Evolutionary conservation across 2,329 filamentous ascomycete species (phyloP).

Genomic region (Clarireedia homoeocarpa): DNA sequence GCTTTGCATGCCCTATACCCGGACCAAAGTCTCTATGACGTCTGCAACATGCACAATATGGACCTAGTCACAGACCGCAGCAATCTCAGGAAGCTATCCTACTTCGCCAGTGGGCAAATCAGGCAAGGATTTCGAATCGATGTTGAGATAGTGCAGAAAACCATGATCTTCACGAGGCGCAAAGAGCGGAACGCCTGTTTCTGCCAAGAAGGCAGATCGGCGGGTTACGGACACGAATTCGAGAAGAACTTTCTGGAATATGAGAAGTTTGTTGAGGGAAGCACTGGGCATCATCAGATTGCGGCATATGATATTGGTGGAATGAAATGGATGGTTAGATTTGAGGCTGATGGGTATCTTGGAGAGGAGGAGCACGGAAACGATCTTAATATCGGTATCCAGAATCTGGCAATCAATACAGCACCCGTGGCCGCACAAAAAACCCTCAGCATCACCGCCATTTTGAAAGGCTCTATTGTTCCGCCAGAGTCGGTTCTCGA

Average conservation of each 20-base stretch:
- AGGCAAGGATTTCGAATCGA: constrained; percentile 28
- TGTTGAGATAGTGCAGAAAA: constrained; percentile 27
- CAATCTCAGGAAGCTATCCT: constrained; percentile 25
- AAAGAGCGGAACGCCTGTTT: constrained; percentile 21
- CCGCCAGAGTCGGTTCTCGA: constrained; percentile 14
- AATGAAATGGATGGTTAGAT: constrained; percentile 25
- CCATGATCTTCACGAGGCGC: constrained; percentile 27
- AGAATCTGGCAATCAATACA: background rate
- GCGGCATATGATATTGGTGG: constrained; percentile 23
- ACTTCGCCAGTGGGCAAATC: constrained; percentile 23
- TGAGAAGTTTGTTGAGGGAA: constrained; percentile 17
- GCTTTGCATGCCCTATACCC: constrained; percentile 19
- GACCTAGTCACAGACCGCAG: constrained; percentile 27
- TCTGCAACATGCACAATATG: constrained; percentile 2
- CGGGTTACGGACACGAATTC: constrained; percentile 30
- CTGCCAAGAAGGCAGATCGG: constrained; percentile 4
- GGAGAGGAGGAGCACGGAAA: background rate
- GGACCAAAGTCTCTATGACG: constrained; percentile 15
- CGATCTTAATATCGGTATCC: background rate
- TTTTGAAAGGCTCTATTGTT: constrained; percentile 13
- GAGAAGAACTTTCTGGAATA: constrained; percentile 25
- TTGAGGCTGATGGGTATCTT: constrained; percentile 26
- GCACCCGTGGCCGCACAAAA: background rate
- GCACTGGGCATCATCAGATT: constrained; percentile 23
- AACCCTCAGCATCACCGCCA: constrained; percentile 8